These are phyloP conservation scores for Pouteria campechiana DNA, from an alignment of 179 eudicot genomes.

Conservation along the genomic window DNA sequence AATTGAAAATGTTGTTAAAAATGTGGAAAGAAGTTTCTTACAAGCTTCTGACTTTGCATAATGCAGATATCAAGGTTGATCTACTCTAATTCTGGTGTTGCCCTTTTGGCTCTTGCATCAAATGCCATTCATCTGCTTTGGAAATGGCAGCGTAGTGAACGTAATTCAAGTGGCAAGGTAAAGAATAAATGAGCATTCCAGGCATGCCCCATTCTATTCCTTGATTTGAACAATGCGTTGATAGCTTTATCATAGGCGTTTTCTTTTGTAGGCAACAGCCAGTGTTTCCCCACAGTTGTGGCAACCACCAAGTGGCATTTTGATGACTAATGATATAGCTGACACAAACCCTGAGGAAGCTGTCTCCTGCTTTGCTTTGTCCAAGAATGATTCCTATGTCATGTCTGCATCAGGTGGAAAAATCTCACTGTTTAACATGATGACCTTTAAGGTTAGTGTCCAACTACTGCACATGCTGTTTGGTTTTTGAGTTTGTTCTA, in stretches of 20 bases:
- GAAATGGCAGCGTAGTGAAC: slow-evolving; percentile 79
- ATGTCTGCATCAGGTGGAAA: slow-evolving; percentile 94
- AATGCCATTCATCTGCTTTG: slow-evolving; percentile 78
- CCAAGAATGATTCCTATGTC: slow-evolving; percentile 88
- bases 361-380: slow-evolving; percentile 80
- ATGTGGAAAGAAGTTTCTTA: no score
- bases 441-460: slow-evolving; percentile 67
- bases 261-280: slow-evolving; percentile 61
- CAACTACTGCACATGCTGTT: neutral
- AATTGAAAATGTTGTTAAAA: no score
- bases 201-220: no score
- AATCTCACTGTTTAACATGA: slow-evolving; percentile 81
- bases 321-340: slow-evolving; percentile 76
- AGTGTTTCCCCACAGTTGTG: slow-evolving; percentile 61
- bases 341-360: slow-evolving; percentile 74
- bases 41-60: neutral
- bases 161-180: slow-evolving; percentile 53
- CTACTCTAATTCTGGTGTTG: slow-evolving; percentile 66
- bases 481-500: neutral
- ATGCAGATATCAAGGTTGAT: slow-evolving; percentile 68
- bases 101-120: slow-evolving; percentile 61
- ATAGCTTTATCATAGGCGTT: neutral
- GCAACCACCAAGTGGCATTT: slow-evolving; percentile 79
- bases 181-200: no score
- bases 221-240: no score